Evolutionary conservation across 2,329 filamentous ascomycete genomes (phyloP), one percentile per base, ranked within the genome.

Genomic region (Beauveria sp.): DNA sequence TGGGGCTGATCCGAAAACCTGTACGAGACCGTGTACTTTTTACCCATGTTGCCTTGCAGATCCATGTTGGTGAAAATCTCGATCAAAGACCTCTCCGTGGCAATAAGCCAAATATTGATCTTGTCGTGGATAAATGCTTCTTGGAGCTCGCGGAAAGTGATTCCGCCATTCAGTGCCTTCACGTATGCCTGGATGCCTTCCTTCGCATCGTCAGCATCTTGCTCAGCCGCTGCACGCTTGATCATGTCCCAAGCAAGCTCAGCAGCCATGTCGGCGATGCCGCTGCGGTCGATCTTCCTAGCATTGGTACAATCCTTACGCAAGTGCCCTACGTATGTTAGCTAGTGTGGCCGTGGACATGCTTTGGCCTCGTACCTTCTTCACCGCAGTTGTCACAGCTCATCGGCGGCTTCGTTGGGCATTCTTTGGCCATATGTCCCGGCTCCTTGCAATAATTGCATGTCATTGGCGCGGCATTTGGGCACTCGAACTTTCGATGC

Each of bases 1-100:
- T 75, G 71, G 0, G 87, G 82, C 65, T 83, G 83, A 37, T 79
- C 72, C 1, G 78, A 79, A 66, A 86, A 84, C 54, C 87, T 83
- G 68, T 86, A 85, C 0, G 82, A 83, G 55, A 90, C 77, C 1
- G 80, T 81, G 66, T 81, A 90, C 69, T 85, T 85, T 71, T 85
- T 85, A 61, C 81, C 80, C 22, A 87, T 75, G 63, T 88, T 83
- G 5, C 88, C 88, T 67, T 90, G 86, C 1, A 90, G 75, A 64
- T 90, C 86, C 83, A 90, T 88, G 72, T 88, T 87, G 63, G 85
- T 89, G 65, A 86, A 80, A 5, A 84, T 84, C 1, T 74, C 69
- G 0, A 88, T 71, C 6, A 79, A 70, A 40, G 81, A 73, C 65
- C 83, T 81, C 75, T 89, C 82, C 6, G 83, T 71, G 6, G 84